Percentiles rank a stretch among this genome's conserved stretches.
Conservation (phyloP, 2,329 filamentous ascomycete species). For the Biscogniauxia sp. region DNA sequence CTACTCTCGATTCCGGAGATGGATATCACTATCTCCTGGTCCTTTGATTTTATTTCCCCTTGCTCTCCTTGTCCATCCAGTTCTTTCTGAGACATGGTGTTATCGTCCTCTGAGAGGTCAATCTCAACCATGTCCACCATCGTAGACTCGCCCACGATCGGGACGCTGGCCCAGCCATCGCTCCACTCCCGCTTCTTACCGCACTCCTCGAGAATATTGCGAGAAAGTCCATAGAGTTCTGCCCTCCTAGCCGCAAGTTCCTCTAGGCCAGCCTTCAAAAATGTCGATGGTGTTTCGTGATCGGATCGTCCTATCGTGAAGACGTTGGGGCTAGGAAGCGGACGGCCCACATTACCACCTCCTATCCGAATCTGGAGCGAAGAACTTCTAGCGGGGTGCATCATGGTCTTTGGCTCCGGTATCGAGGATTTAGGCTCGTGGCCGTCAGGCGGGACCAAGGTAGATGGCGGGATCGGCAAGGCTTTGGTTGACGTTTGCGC, state of each 20-base stretch:
- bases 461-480: slow-evolving; percentile 63
- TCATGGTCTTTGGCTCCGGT: slow-evolving; percentile 67
- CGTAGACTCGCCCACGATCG: slow-evolving; percentile 44
- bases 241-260: slow-evolving; percentile 80
- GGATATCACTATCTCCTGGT: slow-evolving; percentile 21
- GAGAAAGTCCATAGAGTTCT: slow-evolving; percentile 75
- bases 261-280: slow-evolving; percentile 66
- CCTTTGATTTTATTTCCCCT: slow-evolving; percentile 12
- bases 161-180: slow-evolving; percentile 68
- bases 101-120: slow-evolving; percentile 46
- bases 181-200: slow-evolving; percentile 73
- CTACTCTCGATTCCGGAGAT: slow-evolving; percentile 52
- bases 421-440: slow-evolving; percentile 62
- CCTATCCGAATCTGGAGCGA: slow-evolving; percentile 51
- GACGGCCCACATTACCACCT: slow-evolving; percentile 27
- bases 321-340: slow-evolving; percentile 48
- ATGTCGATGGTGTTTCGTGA: slow-evolving; percentile 44
- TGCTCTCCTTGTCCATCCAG: too few relatives aligned
- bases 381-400: slow-evolving; percentile 64
- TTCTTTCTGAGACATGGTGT: slow-evolving; percentile 28
- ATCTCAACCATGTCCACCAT: slow-evolving; percentile 56
- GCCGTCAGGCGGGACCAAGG: slow-evolving; percentile 43
- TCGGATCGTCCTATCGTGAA: slow-evolving; percentile 50
- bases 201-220: slow-evolving; percentile 73
- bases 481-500: slow-evolving; percentile 70